These are phyloP conservation scores for Tritrichomonas musculus DNA, from an alignment of 208 protist species.

Conservation along the genomic window DNA sequence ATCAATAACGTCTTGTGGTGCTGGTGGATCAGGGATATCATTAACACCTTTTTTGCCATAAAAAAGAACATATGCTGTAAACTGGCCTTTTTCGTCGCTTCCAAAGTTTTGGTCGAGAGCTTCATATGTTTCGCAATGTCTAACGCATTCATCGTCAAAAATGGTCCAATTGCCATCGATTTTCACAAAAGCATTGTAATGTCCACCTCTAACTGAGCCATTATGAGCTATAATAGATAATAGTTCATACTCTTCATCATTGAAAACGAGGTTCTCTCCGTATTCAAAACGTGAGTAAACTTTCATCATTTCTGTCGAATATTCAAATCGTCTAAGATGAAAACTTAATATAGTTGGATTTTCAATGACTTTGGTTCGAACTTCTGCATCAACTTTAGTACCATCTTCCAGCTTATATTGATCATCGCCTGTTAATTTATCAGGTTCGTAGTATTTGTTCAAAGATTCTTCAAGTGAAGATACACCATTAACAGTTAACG, in stretches of 20 bases:
- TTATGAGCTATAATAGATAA: background rate
- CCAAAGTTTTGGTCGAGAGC: background rate
- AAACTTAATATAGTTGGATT: background rate
- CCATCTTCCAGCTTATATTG: background rate
- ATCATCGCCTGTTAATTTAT: conserved; percentile 5
- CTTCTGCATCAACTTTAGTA: background rate
- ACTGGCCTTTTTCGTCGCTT: background rate
- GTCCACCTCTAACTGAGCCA: background rate
- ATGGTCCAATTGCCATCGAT: background rate
- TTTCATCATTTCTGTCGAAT: background rate
- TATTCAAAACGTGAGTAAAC: background rate
- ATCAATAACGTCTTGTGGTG: background rate
- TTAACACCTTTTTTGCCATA: background rate
- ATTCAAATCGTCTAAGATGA: background rate
- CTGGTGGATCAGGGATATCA: background rate
- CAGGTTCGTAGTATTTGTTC: background rate
- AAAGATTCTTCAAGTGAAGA: background rate
- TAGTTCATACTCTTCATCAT: background rate
- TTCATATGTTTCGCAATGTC: background rate
- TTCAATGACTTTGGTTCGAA: background rate
- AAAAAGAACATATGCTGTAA: conserved; percentile 14
- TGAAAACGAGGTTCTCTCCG: background rate
- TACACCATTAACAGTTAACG: background rate
- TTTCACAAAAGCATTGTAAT: conserved; percentile 3
- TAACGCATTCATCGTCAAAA: background rate